Evolutionary conservation across 306 rosid genomes (phyloP).

Genomic region (Cucumis sativus): DNA sequence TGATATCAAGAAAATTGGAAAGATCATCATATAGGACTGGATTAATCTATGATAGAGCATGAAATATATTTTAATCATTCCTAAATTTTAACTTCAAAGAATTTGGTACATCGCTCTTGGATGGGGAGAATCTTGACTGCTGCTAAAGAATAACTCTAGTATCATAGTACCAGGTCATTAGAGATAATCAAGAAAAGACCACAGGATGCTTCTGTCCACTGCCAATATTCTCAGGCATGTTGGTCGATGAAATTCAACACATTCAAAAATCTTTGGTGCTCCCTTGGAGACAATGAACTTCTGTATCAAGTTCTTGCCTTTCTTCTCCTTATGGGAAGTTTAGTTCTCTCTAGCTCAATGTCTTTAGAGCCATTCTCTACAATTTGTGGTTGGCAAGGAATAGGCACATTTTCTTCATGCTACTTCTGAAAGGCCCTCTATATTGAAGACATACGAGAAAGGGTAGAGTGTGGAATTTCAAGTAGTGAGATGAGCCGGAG

Average conservation of each 20-base stretch:
- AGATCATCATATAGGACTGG: not conserved
- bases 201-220: not conserved
- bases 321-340: not conserved
- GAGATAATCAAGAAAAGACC: not conserved
- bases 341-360: not conserved
- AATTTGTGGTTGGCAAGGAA: not conserved
- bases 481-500: too few relatives aligned
- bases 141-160: not conserved
- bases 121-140: not conserved
- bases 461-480: too few relatives aligned
- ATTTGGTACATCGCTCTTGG: not conserved
- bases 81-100: not conserved
- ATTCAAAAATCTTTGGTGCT: not conserved
- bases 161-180: not conserved
- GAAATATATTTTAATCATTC: not conserved
- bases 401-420: not conserved
- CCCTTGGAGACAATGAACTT: not conserved
- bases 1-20: constrained; percentile 10
- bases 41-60: not conserved
- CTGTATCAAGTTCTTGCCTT: not conserved
- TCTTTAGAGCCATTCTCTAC: not conserved
- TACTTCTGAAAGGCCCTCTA: too few relatives aligned
- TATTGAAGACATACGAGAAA: too few relatives aligned
- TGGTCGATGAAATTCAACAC: not conserved
- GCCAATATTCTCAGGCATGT: not conserved